Percentiles rank a stretch among this genome's conserved stretches.
Evolutionary conservation across 169 alveolate species (phyloP).

Genomic region (Cryptosporidium sp.): DNA sequence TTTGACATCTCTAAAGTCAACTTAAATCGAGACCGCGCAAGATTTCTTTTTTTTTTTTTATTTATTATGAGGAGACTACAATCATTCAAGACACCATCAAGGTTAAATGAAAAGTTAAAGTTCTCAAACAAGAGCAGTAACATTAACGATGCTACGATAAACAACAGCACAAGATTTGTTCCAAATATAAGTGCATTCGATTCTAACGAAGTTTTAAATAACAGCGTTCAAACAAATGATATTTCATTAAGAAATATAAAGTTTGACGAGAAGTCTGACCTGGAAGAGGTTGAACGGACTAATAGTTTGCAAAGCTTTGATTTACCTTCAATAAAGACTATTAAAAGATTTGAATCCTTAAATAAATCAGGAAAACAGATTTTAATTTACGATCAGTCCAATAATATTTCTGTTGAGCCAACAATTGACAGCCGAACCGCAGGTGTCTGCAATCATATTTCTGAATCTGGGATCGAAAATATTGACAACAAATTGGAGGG

Average conservation of each 20-base stretch:
- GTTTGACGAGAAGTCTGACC: not conserved
- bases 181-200: slow-evolving; percentile 37
- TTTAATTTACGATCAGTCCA: not conserved
- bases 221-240: not conserved
- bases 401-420: not conserved
- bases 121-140: not conserved
- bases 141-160: not conserved
- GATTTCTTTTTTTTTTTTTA: not conserved
- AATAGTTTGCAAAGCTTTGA: not conserved
- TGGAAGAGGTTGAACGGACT: not conserved
- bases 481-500: not conserved
- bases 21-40: slow-evolving; percentile 11
- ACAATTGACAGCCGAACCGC: not conserved
- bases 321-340: not conserved
- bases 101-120: slow-evolving; percentile 39
- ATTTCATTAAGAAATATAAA: not conserved
- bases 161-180: not conserved
- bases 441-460: not conserved
- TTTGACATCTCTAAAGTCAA: not conserved
- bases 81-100: slow-evolving; percentile 62
- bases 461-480: not conserved
- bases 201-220: not conserved
- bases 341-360: not conserved
- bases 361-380: not conserved
- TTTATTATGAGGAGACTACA: slow-evolving; percentile 55